Evolutionary conservation across 208 protist genomes (phyloP).

Genomic region (Angomonas ambiguus): DNA sequence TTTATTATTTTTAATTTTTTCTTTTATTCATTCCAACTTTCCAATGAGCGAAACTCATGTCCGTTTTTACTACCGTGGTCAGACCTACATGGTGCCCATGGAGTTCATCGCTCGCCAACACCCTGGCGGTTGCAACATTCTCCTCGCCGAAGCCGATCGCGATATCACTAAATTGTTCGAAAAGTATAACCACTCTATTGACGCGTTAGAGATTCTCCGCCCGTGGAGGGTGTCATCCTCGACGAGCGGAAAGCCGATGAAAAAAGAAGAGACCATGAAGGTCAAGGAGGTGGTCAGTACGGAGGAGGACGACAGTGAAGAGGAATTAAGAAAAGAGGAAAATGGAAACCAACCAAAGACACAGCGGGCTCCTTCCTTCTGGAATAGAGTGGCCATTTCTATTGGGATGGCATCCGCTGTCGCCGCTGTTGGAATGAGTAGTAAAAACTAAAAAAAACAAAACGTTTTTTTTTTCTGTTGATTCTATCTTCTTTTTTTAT

Average conservation of each 20-base stretch:
- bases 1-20: constrained; percentile 9
- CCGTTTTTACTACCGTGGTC: constrained; percentile 22
- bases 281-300: not conserved
- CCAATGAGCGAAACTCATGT: constrained; percentile 8
- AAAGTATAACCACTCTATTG: constrained; percentile 25
- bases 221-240: constrained; percentile 12
- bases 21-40: not conserved
- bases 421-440: constrained; percentile 16
- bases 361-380: no score
- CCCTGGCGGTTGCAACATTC: constrained; percentile 24
- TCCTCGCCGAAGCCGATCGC: constrained; percentile 15
- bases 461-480: not conserved
- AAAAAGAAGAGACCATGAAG: not conserved
- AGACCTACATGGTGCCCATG: constrained; percentile 27
- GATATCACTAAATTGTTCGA: constrained; percentile 42
- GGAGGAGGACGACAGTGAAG: not conserved
- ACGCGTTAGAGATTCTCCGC: constrained; percentile 24
- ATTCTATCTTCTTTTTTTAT: not conserved
- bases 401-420: constrained; percentile 21
- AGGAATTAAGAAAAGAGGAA: not conserved
- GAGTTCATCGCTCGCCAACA: constrained; percentile 29
- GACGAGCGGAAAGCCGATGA: not conserved
- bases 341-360: not conserved
- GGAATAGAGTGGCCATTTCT: constrained; percentile 1
- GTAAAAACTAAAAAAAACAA: not conserved